Evolutionary conservation across 148 eudicot species (phyloP), one percentile per base, ranked within the genome.

Genomic region (Fagopyrum tataricum): DNA sequence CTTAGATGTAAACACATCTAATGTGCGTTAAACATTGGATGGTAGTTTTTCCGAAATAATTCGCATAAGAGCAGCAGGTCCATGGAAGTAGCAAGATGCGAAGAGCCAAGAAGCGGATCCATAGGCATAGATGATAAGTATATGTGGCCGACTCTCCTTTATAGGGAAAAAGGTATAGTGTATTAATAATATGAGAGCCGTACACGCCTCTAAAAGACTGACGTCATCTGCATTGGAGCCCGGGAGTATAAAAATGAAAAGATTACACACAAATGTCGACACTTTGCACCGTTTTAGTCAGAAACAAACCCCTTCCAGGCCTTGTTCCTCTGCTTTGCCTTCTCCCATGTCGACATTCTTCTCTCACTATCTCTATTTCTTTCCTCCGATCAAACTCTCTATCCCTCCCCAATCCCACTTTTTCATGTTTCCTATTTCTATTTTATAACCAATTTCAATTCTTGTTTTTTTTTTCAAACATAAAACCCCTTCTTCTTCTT

Each of bases 241-340:
- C 37, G 37, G 37, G 37, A 31, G 37, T 31, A 31, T 31, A 31
- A 31, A 13, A 48, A 20, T 4, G 37, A 31, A 61, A 62, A 31
- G 4, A 62, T 62, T 62, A 62, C 67, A 5, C 42, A 62, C 6
- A 62, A 62, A 62, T 62, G 67, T 62, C 67, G 67, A 62, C 67
- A 62, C 67, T 62, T 42, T 62, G 9, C 62, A 7, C 13, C 9
- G 26, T 2, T 58, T 58, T 23, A 8, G 66, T 31, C 39, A 9
- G 4, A 23, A 58, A 18, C 67, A 26, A 5, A 8, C 4, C 14
- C 64, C 3, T 62, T 26, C 1, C 67, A 26, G 13, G 0, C n/a
- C 31, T 2, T 62, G 5, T 1, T 12, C 67, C 43, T 10, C 42
- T 31, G 2, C 67, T 62, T 31, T 42, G 40, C 42, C 67, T 62